Base-by-base conservation (phyloP, 108 stramenopile species). In the Seminavis robusta region DNA sequence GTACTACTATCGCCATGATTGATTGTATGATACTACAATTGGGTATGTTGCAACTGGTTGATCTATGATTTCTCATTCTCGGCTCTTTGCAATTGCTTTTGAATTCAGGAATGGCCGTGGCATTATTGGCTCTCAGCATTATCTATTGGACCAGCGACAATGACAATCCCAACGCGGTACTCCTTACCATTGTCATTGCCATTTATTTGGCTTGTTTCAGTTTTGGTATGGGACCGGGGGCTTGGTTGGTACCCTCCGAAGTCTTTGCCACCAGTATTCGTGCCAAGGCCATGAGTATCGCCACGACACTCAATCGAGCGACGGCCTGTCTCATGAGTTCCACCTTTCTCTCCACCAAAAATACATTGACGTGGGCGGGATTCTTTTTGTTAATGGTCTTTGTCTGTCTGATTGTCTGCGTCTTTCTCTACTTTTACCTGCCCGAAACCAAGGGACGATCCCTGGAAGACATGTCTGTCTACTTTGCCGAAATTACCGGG, bases 261-360 rank as follows among this genome's bases (percentile, higher is more conserved):
- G 76, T 84, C 3, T 88, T 84, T 47, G 28, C 52, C 36, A 82
- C 68, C 21, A 59, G 46, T 25, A 79, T 84, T 33, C 77, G 86
- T 8, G 82, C 82, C 40, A 84, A 84, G 67, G 82, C 79, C 34
- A 83, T 88, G 83, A 73, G 76, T 41, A 60, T 88, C 1, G 80
- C 86, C 4, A 82, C 83, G 0, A 79, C 76, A 36, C 43, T 73
- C 49, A 88, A 88, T 57, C 77, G 86, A 6, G 63, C 58, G 36
- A 81, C 68, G 5, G 80, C 83, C 37, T 80, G 80, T 1, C 28
- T 82, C 39, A 70, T 88, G 59, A 45, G 80, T 0, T 65, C 67
- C 33, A 80, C 86, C 25, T 79, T 80, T 36, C 62, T 88, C 7
- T 65, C 80, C 15, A 61, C 67, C 8, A 66, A 67, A 17, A 61